These are phyloP conservation scores for Solanum ossicruentum DNA, from an alignment of 257 asterid species.

Conservation along the genomic window DNA sequence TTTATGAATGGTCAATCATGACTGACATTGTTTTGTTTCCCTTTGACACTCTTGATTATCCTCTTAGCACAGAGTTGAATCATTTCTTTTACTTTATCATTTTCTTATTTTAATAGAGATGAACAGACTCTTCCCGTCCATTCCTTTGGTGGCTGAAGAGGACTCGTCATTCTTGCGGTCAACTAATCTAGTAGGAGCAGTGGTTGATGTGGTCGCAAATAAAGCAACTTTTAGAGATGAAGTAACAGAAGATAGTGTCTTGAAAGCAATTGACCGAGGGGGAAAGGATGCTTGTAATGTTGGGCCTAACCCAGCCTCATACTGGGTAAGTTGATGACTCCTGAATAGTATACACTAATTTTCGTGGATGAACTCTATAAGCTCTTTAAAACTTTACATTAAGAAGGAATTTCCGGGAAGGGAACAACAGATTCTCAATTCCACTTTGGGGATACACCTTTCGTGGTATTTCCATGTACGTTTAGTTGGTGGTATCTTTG, in stretches of 20 bases:
- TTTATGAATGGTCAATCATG: not conserved
- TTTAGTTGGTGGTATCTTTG: not conserved
- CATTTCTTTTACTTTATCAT: not conserved
- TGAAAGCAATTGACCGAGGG: slow-evolving; percentile 84
- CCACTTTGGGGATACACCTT: not conserved
- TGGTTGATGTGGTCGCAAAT: slow-evolving; percentile 41
- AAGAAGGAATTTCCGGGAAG: not conserved
- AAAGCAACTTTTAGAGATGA: slow-evolving; percentile 27
- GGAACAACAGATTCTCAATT: not conserved
- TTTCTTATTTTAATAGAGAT: slow-evolving; percentile 37
- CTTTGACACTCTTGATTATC: not conserved
- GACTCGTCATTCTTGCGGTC: slow-evolving; percentile 70
- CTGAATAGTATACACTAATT: not conserved
- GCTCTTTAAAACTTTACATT: not conserved
- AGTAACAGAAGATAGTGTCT: slow-evolving; percentile 35
- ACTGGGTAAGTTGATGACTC: slow-evolving; percentile 54
- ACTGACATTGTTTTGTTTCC: not conserved
- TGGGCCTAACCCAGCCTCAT: slow-evolving; percentile 64
- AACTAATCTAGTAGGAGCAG: slow-evolving; percentile 62
- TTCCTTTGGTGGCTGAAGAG: slow-evolving; percentile 95
- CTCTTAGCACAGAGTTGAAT: not conserved
- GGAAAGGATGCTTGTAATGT: slow-evolving; percentile 63
- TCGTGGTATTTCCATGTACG: not conserved
- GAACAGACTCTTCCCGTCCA: slow-evolving; percentile 60
- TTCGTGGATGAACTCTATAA: not conserved